These are phyloP conservation scores for Boeremia exigua DNA, from an alignment of 2,329 filamentous ascomycete species.

Conservation along the genomic window DNA sequence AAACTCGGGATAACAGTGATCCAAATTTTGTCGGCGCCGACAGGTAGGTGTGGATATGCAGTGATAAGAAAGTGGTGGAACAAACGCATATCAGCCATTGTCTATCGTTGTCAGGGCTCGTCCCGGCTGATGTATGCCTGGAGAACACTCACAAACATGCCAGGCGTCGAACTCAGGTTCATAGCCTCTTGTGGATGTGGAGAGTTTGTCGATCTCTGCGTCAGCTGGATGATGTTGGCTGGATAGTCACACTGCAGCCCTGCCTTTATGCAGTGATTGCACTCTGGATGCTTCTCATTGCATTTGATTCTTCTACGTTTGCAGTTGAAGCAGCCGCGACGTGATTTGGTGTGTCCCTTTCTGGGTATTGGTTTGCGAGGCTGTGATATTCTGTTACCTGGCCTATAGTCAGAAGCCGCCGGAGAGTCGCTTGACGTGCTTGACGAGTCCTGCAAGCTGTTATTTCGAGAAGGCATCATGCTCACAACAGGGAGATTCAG, in stretches of 20 bases:
- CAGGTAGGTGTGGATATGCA: constrained; percentile 68
- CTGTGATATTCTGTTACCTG: constrained; percentile 27
- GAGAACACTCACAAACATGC: constrained; percentile 39
- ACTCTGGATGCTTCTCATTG: constrained; percentile 69
- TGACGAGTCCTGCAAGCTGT: constrained; percentile 30
- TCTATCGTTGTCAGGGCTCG: constrained; percentile 30
- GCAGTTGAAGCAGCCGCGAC: constrained; percentile 71
- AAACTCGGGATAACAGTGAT: constrained; percentile 70
- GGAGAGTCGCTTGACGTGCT: constrained; percentile 44
- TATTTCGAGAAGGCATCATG: constrained; percentile 31
- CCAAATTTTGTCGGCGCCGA: constrained; percentile 71
- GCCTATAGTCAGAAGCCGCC: constrained; percentile 27
- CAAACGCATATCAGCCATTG: constrained; percentile 68
- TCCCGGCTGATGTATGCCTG: constrained; percentile 3
- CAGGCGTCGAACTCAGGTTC: constrained; percentile 41
- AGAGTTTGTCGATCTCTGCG: constrained; percentile 27
- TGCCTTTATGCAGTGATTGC: constrained; percentile 68
- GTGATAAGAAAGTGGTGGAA: constrained; percentile 70
- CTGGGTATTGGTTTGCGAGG: constrained; percentile 50
- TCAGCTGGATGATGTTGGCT: constrained; percentile 45
- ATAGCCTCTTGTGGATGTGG: constrained; percentile 36
- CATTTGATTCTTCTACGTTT: constrained; percentile 73
- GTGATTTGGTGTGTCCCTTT: constrained; percentile 70
- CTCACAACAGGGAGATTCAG: constrained; percentile 20
- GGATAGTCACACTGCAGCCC: constrained; percentile 70